Percentiles rank a stretch among this genome's conserved stretches.
Conservation (phyloP, 257 asterid genomes). For the Primulina tabacum region DNA sequence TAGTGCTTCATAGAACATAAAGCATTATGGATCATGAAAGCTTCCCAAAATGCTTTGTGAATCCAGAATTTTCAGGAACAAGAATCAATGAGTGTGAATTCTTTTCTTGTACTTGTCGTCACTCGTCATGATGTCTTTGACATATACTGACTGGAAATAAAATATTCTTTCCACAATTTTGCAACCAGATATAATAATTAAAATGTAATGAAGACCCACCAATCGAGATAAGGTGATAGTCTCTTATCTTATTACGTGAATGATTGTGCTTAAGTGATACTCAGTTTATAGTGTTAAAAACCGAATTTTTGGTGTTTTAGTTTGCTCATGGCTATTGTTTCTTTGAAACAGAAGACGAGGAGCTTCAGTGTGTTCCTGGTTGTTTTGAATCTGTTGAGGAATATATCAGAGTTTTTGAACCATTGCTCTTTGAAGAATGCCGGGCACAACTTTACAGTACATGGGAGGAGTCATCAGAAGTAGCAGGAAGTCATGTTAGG, state of each 20-base stretch:
- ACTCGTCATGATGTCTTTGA: background rate
- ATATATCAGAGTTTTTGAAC: slow-evolving; percentile 89
- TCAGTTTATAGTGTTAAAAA: background rate
- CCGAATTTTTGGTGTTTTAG: background rate
- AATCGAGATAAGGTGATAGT: background rate
- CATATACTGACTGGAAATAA: background rate
- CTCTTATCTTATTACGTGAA: background rate
- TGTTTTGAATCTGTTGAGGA: slow-evolving; percentile 89
- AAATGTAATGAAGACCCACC: too few species aligned
- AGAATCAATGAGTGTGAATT: background rate
- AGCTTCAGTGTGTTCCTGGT: slow-evolving; percentile 92
- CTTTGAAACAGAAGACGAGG: slow-evolving; percentile 72
- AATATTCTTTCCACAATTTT: background rate
- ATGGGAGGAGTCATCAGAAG: slow-evolving; percentile 86
- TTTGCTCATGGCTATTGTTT: slow-evolving; percentile 20
- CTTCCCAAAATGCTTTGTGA: background rate
- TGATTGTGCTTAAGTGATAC: background rate
- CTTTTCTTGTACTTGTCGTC: background rate
- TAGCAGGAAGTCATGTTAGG: slow-evolving; percentile 64
- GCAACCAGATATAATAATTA: background rate
- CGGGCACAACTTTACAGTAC: slow-evolving; percentile 90
- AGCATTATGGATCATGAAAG: background rate
- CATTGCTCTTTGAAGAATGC: slow-evolving; percentile 97
- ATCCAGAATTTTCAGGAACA: background rate
- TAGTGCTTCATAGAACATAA: background rate